phyloP scores from a whole-genome alignment of 176 grass and related monocot genomes.

The Puccinellia tenuiflora region DNA sequence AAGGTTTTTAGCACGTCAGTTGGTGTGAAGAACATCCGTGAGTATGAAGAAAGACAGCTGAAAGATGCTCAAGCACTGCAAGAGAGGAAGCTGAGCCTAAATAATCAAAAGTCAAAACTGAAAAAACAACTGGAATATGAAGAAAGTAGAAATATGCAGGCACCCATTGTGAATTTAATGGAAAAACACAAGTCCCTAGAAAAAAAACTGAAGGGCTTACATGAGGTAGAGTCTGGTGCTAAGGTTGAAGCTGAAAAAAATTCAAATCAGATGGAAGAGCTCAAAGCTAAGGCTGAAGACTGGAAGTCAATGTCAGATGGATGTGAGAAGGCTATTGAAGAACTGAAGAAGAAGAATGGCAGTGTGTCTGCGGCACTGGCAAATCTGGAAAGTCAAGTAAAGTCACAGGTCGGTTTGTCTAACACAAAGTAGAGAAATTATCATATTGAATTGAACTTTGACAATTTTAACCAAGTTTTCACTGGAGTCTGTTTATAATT shows the following conservation, averaged over 20 bases:
- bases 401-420: conserved; percentile 49
- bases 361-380: conserved; percentile 42
- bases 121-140: conserved; percentile 98
- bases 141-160: conserved; percentile 72
- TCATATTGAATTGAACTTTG: neutral
- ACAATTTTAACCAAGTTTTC: neutral
- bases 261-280: conserved; percentile 61
- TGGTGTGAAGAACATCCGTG: conserved; percentile 81
- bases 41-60: conserved; percentile 91
- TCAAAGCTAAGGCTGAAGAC: conserved; percentile 76
- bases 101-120: conserved; percentile 92
- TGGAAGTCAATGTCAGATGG: conserved; percentile 89
- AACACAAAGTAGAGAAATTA: neutral
- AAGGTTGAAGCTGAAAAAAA: conserved; percentile 54
- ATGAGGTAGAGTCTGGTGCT: conserved; percentile 61
- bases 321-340: conserved; percentile 64
- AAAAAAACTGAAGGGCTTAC: conserved; percentile 62
- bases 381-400: conserved; percentile 66
- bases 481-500: conserved; percentile 12
- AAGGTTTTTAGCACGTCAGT: conserved; percentile 80
- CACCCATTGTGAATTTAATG: conserved; percentile 59
- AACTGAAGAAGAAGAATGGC: conserved; percentile 68
- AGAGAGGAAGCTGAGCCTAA: conserved; percentile 69
- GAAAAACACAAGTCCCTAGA: conserved; percentile 55
- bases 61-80: conserved; percentile 74